Percentiles rank a stretch among this genome's conserved stretches.
Conservation (phyloP, 2,329 filamentous ascomycete genomes). For the Epichloe uncinata region DNA sequence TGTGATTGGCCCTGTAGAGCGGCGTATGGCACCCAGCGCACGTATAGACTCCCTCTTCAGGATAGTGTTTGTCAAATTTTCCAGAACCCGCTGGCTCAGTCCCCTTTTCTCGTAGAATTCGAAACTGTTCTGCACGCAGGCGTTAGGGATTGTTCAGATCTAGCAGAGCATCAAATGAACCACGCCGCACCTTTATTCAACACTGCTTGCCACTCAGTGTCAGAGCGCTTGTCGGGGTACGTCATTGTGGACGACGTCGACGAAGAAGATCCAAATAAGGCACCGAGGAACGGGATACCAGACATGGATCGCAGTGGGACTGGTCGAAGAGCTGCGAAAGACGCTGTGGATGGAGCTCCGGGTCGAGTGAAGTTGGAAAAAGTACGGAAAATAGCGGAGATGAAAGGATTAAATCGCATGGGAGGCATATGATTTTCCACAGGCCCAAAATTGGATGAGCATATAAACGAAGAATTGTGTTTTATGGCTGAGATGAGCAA, state of each 20-base stretch:
- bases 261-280: constrained; percentile 51
- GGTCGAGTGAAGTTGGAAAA: constrained; percentile 30
- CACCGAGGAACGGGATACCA: constrained; percentile 63
- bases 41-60: constrained; percentile 63
- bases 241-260: constrained; percentile 46
- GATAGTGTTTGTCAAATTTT: constrained; percentile 77
- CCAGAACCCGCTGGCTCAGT: constrained; percentile 74
- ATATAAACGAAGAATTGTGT: neutral
- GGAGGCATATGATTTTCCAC: constrained; percentile 8
- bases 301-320: constrained; percentile 48
- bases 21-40: constrained; percentile 76
- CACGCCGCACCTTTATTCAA: constrained; percentile 41
- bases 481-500: neutral
- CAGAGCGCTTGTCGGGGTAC: constrained; percentile 67
- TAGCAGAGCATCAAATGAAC: neutral
- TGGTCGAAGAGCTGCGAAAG: constrained; percentile 13
- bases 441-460: neutral
- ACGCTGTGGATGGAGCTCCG: constrained; percentile 12
- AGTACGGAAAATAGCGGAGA: constrained; percentile 33
- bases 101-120: constrained; percentile 80
- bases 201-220: constrained; percentile 82
- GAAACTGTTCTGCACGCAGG: constrained; percentile 70
- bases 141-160: constrained; percentile 4
- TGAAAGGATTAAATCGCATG: constrained; percentile 38
- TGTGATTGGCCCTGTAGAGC: constrained; percentile 84